Base-by-base conservation (phyloP, 2,329 filamentous ascomycete genomes). In the Neofusicoccum parvum region DNA sequence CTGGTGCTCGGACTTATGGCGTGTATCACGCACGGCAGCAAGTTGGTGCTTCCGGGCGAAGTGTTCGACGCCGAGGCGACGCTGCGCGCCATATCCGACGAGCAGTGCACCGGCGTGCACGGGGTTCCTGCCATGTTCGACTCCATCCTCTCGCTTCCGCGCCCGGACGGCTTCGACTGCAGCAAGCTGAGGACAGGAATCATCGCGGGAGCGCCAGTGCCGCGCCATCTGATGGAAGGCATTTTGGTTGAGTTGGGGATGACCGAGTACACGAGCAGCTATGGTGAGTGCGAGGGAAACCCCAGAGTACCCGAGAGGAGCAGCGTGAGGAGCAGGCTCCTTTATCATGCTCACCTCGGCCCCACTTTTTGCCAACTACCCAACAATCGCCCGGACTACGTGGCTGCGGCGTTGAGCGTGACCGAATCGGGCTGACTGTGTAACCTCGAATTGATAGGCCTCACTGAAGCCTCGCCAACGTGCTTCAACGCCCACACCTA, bases 61-160 rank as follows among this genome's bases (percentile, higher is more conserved):
- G 87, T 89, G 0, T 94, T 94, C 72, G 88, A 92, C 70, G 83
- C 90, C 1, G 76, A 79, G 4, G 87, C 89, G 0, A 89, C 89
- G 1, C 81, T 94, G 39, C 82, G 82, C 49, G 88, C 90, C 63
- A 86, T 94, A 45, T 75, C 75, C 5, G 72, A 75, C 9, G 80
- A 82, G 64, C 73, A 71, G 39, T 81, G 80, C 75, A 94, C 92
- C 0, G 91, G 89, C 0, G 82, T 94, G 0, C 91, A 94, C 73
- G 92, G 92, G 39, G 92, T 94, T 0, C 92, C 92, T 0, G 91
- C 92, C 65, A 94, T 94, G 92, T 92, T 93, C 76, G 90, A 92
- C 73, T 88, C 88, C 0, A 81, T 86, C 10, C 80, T 87, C 65
- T 77, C 77, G 45, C 72, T 83, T 1, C 80, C 80, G n/a, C 80